These are phyloP conservation scores for Phyllosticta citrichinensis DNA, from an alignment of 2,329 filamentous ascomycete genomes.

Conservation along the genomic window DNA sequence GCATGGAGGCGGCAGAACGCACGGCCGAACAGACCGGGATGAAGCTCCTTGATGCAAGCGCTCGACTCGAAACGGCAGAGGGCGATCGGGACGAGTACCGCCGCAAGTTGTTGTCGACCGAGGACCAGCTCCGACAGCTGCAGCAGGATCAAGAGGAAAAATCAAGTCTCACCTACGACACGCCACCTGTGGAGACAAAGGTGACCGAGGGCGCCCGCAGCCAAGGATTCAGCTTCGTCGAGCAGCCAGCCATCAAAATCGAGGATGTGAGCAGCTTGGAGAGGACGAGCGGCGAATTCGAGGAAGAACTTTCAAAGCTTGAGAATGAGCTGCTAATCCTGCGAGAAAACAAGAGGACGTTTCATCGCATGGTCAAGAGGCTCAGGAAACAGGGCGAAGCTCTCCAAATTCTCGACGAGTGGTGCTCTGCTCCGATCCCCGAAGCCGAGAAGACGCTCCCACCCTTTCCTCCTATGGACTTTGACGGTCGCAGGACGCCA, in stretches of 20 bases:
- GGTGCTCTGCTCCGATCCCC: background rate
- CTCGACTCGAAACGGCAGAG: conserved; percentile 20
- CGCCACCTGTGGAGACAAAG: background rate
- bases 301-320: conserved; percentile 19
- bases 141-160: conserved; percentile 10
- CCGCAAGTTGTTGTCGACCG: conserved; percentile 19
- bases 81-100: conserved; percentile 23
- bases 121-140: conserved; percentile 14
- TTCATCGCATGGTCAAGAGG: background rate
- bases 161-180: background rate
- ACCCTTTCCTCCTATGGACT: background rate
- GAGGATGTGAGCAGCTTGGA: conserved; percentile 14
- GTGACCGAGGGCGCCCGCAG: conserved; percentile 15
- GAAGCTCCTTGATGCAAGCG: conserved; percentile 17
- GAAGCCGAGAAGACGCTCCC: conserved; percentile 3
- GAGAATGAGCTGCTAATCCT: conserved; percentile 21
- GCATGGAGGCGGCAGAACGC: conserved; percentile 21
- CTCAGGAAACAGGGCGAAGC: background rate
- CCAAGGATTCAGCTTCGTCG: conserved; percentile 18
- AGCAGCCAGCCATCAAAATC: conserved; percentile 18
- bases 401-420: background rate
- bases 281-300: conserved; percentile 1
- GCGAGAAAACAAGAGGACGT: conserved; percentile 15
- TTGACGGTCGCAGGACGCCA: background rate
- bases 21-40: conserved; percentile 19